These are phyloP conservation scores for Termitomyces sp. DNA, from an alignment of 768 basidiomycete species.

Conservation along the genomic window DNA sequence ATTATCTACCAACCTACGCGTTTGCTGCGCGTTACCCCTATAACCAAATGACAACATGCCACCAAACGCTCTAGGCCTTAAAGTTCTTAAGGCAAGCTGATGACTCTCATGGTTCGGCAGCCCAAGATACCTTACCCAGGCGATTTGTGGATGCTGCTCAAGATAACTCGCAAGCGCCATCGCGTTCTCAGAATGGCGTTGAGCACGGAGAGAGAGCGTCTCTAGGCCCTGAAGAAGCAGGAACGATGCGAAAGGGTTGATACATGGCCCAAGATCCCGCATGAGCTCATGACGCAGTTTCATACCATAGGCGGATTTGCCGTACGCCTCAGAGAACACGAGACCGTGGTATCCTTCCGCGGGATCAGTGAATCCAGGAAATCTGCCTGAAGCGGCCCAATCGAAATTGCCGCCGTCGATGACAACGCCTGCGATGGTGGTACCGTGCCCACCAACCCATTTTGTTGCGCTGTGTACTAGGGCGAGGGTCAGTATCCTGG, in stretches of 20 bases:
- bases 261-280: slow-evolving; percentile 58
- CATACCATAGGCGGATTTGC: slow-evolving; percentile 53
- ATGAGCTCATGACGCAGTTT: slow-evolving; percentile 58
- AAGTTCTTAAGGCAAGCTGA: slow-evolving; percentile 45
- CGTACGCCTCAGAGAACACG: slow-evolving; percentile 60
- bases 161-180: slow-evolving; percentile 62
- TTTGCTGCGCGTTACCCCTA: slow-evolving; percentile 48
- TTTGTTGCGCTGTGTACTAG: slow-evolving; percentile 75
- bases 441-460: slow-evolving; percentile 83
- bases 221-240: slow-evolving; percentile 76
- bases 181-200: slow-evolving; percentile 70
- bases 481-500: not conserved
- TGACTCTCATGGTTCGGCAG: slow-evolving; percentile 58
- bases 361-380: slow-evolving; percentile 71
- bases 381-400: slow-evolving; percentile 62
- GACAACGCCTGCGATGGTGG: slow-evolving; percentile 72
- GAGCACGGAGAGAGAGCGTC: slow-evolving; percentile 64
- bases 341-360: slow-evolving; percentile 70
- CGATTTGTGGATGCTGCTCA: slow-evolving; percentile 54
- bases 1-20: slow-evolving; percentile 60
- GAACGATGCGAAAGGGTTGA: slow-evolving; percentile 74
- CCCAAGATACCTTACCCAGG: slow-evolving; percentile 80
- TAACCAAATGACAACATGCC: slow-evolving; percentile 79
- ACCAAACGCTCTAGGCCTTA: slow-evolving; percentile 54
- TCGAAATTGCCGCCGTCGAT: slow-evolving; percentile 74